Evolutionary conservation across 1,139 yeast species (phyloP), one percentile per base, ranked within the genome.

Genomic region (Blastobotrys proliferans): DNA sequence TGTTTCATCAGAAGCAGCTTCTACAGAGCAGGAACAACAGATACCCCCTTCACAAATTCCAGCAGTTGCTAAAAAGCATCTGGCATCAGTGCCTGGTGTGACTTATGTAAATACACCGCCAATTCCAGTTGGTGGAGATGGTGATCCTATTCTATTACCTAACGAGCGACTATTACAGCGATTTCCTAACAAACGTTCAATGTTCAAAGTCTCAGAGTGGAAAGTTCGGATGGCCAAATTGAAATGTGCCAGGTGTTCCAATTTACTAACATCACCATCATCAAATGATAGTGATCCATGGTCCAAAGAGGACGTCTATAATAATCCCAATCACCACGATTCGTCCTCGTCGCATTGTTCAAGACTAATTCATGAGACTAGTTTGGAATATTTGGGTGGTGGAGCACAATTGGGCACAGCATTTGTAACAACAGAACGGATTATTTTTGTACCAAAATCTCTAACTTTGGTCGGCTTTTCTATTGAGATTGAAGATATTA

Each of bases 151-250:
- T 18, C 46, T 60, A 26, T 49, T 56, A 8, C 64, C 64, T 20
- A 61, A 61, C 45, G 64, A 61, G 40, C 46, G 60, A 22, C 53
- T 61, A 25, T 48, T 61, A 33, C 63, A 60, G 45, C 40, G 51
- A 37, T 58, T 60, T 41, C 51, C 59, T 24, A 44, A 43, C 38
- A 47, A 51, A 31, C 44, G 47, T 29, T 50, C 55, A 18, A 44
- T 44, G 37, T 48, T 48, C 36, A 35, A 51, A 28, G 37, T 43
- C 4, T 48, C 54, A 9, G 40, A 37, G 22, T 51, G 47, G 41
- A 43, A 48, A 19, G 43, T 46, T 21, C 51, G 51, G 31, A 49
- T 49, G 34, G 48, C 48, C 17, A 43, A 43, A 16, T 31, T 44
- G 32, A 41, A 45, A 25, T 51, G 55, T 31, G 38, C 37, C 13